phyloP scores from a whole-genome alignment of 176 grass and related monocot species.

The Oryza australiensis region DNA sequence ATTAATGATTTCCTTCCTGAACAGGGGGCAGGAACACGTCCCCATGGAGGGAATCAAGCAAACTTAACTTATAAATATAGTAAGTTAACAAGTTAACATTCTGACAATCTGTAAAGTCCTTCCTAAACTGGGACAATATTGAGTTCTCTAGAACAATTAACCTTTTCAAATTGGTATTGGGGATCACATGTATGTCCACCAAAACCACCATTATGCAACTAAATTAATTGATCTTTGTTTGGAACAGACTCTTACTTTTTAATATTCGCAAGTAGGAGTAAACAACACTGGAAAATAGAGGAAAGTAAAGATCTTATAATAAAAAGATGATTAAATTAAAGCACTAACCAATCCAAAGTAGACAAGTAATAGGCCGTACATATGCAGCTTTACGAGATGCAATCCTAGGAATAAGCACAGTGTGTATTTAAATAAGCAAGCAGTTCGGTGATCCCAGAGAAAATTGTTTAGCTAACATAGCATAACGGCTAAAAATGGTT shows the following conservation, averaged over 20 bases:
- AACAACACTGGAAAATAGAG: neutral
- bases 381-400: constrained; percentile 46
- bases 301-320: constrained; percentile 23
- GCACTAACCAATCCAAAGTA: constrained; percentile 41
- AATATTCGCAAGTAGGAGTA: constrained; percentile 17
- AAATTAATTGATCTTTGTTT: constrained; percentile 32
- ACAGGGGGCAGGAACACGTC: constrained; percentile 34
- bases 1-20: constrained; percentile 39
- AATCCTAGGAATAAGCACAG: constrained; percentile 42
- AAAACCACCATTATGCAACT: constrained; percentile 37
- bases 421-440: constrained; percentile 40
- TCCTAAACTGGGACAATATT: constrained; percentile 37
- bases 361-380: constrained; percentile 40
- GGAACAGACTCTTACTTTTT: constrained; percentile 29
- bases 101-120: constrained; percentile 36
- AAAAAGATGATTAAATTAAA: constrained; percentile 32
- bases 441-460: constrained; percentile 30
- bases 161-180: constrained; percentile 36
- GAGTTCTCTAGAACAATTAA: constrained; percentile 20
- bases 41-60: constrained; percentile 46
- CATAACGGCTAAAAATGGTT: constrained; percentile 2
- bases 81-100: constrained; percentile 20
- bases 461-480: constrained; percentile 44
- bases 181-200: constrained; percentile 47
- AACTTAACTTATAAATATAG: constrained; percentile 28